Evolutionary conservation across 2,329 filamentous ascomycete genomes (phyloP).

Genomic region (Calonectria multiphialidica): DNA sequence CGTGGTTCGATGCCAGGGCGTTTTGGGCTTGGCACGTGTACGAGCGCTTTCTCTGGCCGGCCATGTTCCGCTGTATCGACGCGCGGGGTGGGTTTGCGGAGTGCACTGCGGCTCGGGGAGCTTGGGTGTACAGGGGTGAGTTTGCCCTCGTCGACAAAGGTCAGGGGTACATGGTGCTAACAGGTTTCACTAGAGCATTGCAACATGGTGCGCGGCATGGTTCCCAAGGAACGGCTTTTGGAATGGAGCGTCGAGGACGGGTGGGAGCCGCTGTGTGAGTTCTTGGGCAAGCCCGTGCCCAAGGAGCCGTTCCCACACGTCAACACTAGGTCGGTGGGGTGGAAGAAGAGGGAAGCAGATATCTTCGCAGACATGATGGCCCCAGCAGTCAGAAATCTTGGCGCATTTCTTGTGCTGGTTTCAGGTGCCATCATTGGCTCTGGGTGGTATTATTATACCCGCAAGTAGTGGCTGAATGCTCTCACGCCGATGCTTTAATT

Average conservation of each 20-base stretch:
- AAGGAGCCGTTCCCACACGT: constrained; percentile 49
- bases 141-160: neutral
- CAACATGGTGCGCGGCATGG: constrained; percentile 48
- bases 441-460: neutral
- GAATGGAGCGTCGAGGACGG: constrained; percentile 54
- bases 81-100: constrained; percentile 36
- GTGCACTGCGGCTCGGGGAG: constrained; percentile 39
- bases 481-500: no score
- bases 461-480: neutral
- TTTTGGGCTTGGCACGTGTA: constrained; percentile 50
- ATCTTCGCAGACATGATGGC: neutral
- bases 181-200: constrained; percentile 43
- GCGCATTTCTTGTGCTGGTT: neutral
- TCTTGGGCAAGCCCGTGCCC: constrained; percentile 51
- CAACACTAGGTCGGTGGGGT: constrained; percentile 37
- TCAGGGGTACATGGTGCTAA: neutral
- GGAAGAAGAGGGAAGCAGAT: neutral
- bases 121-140: constrained; percentile 44
- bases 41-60: constrained; percentile 45
- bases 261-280: constrained; percentile 56
- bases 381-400: neutral
- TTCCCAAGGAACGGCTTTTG: constrained; percentile 47
- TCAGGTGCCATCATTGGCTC: neutral
- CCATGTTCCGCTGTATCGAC: constrained; percentile 45
- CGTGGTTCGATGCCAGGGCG: constrained; percentile 42